Evolutionary conservation across 768 basidiomycete genomes (phyloP), one percentile per base, ranked within the genome.

Genomic region (Pleurotus salmoneostramineus): DNA sequence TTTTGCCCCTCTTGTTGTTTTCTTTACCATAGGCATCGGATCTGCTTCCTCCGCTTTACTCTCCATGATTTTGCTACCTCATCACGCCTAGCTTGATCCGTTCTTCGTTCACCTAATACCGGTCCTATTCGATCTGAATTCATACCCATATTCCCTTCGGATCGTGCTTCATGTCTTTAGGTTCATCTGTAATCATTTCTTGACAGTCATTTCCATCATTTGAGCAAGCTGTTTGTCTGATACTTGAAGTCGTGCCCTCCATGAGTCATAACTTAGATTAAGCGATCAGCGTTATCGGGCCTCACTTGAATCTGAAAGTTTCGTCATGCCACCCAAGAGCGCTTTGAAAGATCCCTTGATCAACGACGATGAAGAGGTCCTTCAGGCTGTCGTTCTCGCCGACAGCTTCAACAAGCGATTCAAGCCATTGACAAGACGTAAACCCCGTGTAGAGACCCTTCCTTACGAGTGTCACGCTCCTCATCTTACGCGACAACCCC

Each of bases 351-450:
- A 90, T 62, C 86, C 86, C 60, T 69, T 84, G 11, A 75, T 83
- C 37, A 81, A 79, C 51, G 85, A 86, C 11, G 88, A 93, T 50
- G 91, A 95, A 55, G 89, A 97, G 51, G 85, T 92, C 15, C 77
- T 98, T 0, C 95, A 98, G 67, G 96, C 96, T 14, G 91, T 98
- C 57, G 86, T 99, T 45, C 87, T 99, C 43, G 94, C 96, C 8
- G 96, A 99, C 69, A 95, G 93, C 63, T 97, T 95, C 77, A 95
- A 97, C 78, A 90, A 87, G 66, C 83, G 93, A 56, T 96, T 98
- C 68, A 82, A 89, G 57, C 95, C 95, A 15, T 81, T 97, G n/a
- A 95, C 93, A 40, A 81, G 83, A 36, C 84, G 85, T 68, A 90
- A 86, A 73, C 95, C 95, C 61, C 83, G 95, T 71, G 93, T 93